These are phyloP conservation scores for Tetrahymena elliotti DNA, from an alignment of 73 alveolate genomes.

Conservation along the genomic window DNA sequence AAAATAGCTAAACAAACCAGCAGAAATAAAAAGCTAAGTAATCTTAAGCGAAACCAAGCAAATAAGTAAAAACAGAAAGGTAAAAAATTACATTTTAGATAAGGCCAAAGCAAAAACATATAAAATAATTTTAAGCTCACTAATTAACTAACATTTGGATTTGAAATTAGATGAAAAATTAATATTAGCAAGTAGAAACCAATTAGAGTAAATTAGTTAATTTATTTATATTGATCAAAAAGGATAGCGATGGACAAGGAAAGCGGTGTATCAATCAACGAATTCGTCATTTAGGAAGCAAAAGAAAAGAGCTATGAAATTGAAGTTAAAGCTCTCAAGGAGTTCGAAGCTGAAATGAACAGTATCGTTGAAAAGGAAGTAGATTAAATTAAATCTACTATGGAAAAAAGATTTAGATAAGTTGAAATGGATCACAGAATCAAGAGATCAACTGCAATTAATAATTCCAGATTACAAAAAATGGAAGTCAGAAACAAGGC, in stretches of 20 bases:
- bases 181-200: background rate
- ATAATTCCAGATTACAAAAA: conserved; percentile 12
- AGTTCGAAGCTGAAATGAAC: conserved; percentile 37
- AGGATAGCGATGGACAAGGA: background rate
- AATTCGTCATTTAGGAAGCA: conserved; percentile 39
- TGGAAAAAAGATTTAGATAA: conserved; percentile 2
- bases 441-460: conserved; percentile 22
- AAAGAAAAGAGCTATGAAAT: conserved; percentile 41
- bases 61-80: background rate
- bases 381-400: background rate
- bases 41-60: background rate
- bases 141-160: background rate
- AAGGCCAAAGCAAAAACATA: background rate
- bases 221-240: background rate
- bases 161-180: background rate
- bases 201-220: background rate
- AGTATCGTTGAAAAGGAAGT: conserved; percentile 28
- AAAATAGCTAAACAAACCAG: background rate
- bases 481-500: conserved; percentile 42
- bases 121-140: background rate
- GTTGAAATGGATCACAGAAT: conserved; percentile 20
- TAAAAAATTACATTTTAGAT: background rate
- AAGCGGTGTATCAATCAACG: conserved; percentile 23
- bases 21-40: background rate
- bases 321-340: conserved; percentile 34